Conservation (phyloP, 1,284 basidiomycete genomes). For the Phylloporus sp. region DNA sequence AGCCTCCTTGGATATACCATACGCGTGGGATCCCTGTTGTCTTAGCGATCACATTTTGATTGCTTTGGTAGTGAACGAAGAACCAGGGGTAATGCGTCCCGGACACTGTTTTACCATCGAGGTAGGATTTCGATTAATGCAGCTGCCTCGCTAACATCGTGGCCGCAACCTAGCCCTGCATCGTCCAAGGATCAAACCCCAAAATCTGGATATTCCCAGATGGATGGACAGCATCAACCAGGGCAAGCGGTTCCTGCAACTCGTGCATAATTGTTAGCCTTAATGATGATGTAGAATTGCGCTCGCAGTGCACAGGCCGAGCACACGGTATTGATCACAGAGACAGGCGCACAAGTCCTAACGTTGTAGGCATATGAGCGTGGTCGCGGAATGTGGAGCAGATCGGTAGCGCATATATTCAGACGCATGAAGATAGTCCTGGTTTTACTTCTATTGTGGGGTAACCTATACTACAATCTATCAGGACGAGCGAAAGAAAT, state of each 20-base stretch:
- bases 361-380: constrained; percentile 53
- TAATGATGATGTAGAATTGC: constrained; percentile 42
- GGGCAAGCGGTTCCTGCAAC: constrained; percentile 48
- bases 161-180: constrained; percentile 56
- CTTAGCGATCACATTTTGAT: background rate
- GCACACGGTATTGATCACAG: constrained; percentile 85
- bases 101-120: constrained; percentile 92
- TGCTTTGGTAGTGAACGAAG: constrained; percentile 67
- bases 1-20: constrained; percentile 85
- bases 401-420: background rate
- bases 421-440: background rate
- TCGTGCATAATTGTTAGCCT: background rate
- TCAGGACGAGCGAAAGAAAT: background rate
- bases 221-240: constrained; percentile 87
- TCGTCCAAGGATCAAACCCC: constrained; percentile 75
- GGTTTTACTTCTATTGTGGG: background rate
- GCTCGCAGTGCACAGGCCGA: constrained; percentile 86
- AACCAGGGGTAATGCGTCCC: constrained; percentile 76
- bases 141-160: background rate
- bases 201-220: constrained; percentile 81
- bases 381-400: background rate
- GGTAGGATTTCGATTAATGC: constrained; percentile 41
- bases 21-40: constrained; percentile 43
- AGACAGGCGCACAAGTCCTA: constrained; percentile 68
- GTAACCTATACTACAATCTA: constrained; percentile 16